Evolutionary conservation across 1,284 basidiomycete species (phyloP).

Genomic region (Microbotryum silenes-acaulis): DNA sequence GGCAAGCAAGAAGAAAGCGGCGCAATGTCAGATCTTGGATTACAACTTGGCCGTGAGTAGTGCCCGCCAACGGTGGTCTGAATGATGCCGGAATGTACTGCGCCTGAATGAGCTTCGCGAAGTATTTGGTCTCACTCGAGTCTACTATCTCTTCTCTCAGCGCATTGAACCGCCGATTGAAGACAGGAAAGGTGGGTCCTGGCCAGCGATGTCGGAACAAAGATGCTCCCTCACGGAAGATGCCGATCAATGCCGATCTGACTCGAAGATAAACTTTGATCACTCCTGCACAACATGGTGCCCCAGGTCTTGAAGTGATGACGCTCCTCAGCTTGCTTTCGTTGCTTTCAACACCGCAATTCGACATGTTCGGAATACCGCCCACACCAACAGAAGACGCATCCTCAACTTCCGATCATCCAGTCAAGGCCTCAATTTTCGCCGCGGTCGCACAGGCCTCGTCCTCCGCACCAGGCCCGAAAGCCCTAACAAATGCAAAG

Average conservation of each 20-base stretch:
- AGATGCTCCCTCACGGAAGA: neutral
- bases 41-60: conserved; percentile 20
- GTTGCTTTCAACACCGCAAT: conserved; percentile 15
- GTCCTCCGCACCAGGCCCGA: neutral
- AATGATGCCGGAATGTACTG: no score
- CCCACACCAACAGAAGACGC: neutral
- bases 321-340: conserved; percentile 10
- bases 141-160: neutral
- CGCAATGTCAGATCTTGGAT: conserved; percentile 16
- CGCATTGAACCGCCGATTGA: conserved; percentile 19
- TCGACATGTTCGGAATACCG: neutral
- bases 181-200: conserved; percentile 16
- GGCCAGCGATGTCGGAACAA: no score
- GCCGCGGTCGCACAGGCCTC: neutral
- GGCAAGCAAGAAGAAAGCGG: conserved; percentile 9
- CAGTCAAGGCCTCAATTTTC: no score
- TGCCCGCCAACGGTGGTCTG: no score
- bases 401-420: neutral
- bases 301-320: conserved; percentile 19
- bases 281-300: neutral
- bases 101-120: no score
- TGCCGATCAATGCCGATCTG: neutral
- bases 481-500: neutral
- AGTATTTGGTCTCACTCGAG: neutral
- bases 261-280: neutral